These are phyloP conservation scores for Salix brachista DNA, from an alignment of 345 rosid species.

Conservation along the genomic window DNA sequence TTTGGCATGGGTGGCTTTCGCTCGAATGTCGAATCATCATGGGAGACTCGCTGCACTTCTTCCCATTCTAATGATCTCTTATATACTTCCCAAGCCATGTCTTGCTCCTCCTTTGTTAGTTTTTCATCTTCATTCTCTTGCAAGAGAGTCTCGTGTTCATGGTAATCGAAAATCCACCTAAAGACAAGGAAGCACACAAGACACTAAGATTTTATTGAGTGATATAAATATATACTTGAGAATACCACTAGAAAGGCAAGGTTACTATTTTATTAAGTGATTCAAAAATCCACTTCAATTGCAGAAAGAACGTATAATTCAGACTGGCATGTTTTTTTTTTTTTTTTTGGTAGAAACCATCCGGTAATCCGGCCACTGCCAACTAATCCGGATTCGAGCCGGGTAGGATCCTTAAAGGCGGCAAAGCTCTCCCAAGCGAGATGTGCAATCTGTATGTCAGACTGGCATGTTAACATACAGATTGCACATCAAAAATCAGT, in stretches of 20 bases:
- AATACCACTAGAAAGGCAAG: background rate
- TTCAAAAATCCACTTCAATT: background rate
- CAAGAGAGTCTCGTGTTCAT: conserved; percentile 93
- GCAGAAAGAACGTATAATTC: background rate
- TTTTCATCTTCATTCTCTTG: conserved; percentile 99
- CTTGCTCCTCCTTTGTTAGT: conserved; percentile 96
- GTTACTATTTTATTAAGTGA: background rate
- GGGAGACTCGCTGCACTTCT: conserved; percentile 74
- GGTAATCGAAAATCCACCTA: conserved; percentile 92
- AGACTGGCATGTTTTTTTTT: background rate
- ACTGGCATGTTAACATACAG: background rate
- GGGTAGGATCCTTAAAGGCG: no score
- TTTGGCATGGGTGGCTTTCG: conserved; percentile 36
- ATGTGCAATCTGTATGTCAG: no score
- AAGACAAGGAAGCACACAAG: conserved; percentile 3
- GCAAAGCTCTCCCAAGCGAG: no score
- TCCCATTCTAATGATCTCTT: conserved; percentile 74
- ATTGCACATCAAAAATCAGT: background rate
- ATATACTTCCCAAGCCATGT: conserved; percentile 98
- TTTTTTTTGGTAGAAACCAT: no score
- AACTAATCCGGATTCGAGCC: no score
- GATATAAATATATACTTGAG: background rate
- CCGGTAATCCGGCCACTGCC: no score
- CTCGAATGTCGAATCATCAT: conserved; percentile 47
- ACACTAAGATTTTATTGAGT: background rate